Evolutionary conservation across 2,329 filamentous ascomycete species (phyloP), one percentile per base, ranked within the genome.

Genomic region (Stemphylium vesicarium): DNA sequence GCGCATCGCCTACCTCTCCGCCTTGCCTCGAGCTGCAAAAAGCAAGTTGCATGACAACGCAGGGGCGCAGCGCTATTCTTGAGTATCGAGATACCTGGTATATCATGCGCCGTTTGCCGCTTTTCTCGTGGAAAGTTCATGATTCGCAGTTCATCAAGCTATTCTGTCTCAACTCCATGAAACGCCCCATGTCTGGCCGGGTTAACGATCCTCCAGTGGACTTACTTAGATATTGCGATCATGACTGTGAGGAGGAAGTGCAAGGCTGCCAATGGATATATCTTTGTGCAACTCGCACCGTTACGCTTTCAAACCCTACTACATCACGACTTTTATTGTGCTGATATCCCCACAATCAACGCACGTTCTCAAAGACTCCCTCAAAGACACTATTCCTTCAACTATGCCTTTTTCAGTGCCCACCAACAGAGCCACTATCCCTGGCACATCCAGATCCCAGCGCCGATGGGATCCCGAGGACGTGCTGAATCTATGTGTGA

Each of bases 401-500:
- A 24, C 22, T 12, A 51, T 51, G 48, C n/a, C 48, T 32, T 7
- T 9, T 7, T 12, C 3, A 12, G n/a, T 20, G 13, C 11, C 24
- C n/a, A 50, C 20, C 2, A 15, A 15, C n/a, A 4, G 16, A 31
- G 15, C 8, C 13, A 13, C 16, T 20, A 16, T 26, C 13, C 9
- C 24, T 26, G 41, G n/a, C 33, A 40, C 11, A n/a, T 33, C 11
- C 13, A 31, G 16, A 24, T 24, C 22, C 45, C 26, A 18, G 18
- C 40, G 13, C 18, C 13, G 8, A 11, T 66, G 62, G 62, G 37
- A 53, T n/a, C 47, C 60, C 3, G 4, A 15, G 2, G 35, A 39
- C 13, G 41, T 64, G 2, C 57, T 68, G 3, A 35, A 51, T n/a
- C 40, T 68, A 5, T 39, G 16, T 7, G n/a, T 20, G 2, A 44